Conservation (phyloP, 106 monocot species). For the Dactylorhiza incarnata region DNA sequence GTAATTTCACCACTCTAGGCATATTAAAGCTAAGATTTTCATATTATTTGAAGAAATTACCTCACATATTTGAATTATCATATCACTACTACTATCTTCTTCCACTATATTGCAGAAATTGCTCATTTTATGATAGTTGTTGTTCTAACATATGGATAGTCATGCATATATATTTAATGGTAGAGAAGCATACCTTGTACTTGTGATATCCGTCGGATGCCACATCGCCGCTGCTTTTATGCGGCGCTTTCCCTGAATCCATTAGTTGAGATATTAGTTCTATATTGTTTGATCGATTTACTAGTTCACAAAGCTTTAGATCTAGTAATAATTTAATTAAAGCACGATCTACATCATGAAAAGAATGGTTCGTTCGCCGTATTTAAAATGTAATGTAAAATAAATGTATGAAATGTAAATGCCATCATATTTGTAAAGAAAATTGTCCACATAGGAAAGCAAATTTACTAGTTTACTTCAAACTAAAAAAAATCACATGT, state of each 20-base stretch:
- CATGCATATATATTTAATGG: too few species aligned
- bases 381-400: too few species aligned
- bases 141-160: too few species aligned
- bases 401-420: too few species aligned
- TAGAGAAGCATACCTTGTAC: constrained; percentile 25
- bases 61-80: not conserved
- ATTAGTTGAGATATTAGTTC: too few species aligned
- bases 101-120: not conserved
- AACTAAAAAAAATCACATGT: too few species aligned
- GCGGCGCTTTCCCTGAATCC: not conserved
- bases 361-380: too few species aligned
- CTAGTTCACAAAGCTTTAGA: constrained; percentile 6
- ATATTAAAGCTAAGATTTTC: not conserved
- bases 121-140: not conserved
- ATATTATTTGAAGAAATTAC: not conserved
- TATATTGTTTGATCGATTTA: too few species aligned
- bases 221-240: constrained; percentile 21
- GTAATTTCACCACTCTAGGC: not conserved
- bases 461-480: too few species aligned
- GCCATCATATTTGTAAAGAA: too few species aligned
- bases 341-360: too few species aligned
- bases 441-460: not conserved
- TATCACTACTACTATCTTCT: not conserved
- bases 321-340: too few species aligned
- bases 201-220: constrained; percentile 42